phyloP scores from a whole-genome alignment of 164 flowering plant species.

The Magnolia sinica region DNA sequence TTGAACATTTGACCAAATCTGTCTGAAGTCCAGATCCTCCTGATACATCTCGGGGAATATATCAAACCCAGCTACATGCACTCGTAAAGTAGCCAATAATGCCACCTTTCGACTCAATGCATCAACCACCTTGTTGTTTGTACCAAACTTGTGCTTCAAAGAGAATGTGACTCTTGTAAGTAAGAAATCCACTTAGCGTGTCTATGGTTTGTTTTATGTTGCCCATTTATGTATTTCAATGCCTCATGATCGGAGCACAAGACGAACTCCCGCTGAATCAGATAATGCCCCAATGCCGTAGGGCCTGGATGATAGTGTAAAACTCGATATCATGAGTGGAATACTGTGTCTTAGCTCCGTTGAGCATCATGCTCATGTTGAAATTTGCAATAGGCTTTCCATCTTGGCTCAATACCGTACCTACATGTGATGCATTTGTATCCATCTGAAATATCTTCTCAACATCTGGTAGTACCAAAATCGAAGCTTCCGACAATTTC shows the following conservation, averaged over 20 bases:
- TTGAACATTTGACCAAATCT: neutral
- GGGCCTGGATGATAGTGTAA: neutral
- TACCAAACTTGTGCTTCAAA: neutral
- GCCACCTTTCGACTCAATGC: neutral
- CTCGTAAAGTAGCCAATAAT: neutral
- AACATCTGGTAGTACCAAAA: neutral
- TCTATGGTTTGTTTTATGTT: neutral
- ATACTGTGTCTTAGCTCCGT: neutral
- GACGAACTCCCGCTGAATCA: too few relatives aligned
- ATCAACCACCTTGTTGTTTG: neutral
- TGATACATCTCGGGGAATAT: neutral
- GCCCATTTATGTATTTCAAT: too few relatives aligned
- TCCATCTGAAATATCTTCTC: neutral
- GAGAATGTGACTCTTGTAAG: neutral
- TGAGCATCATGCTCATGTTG: neutral
- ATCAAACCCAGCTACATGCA: neutral
- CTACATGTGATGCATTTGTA: neutral
- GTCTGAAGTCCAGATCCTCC: neutral
- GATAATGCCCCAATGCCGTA: neutral
- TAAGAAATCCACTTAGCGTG: neutral
- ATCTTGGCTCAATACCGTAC: neutral
- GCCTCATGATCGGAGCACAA: too few relatives aligned
- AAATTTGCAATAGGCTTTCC: neutral
- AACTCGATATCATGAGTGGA: conserved; percentile 4
- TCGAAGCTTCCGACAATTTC: neutral